Conservation (phyloP, 2,329 filamentous ascomycete genomes). For the Mycosphaerella sp. region DNA sequence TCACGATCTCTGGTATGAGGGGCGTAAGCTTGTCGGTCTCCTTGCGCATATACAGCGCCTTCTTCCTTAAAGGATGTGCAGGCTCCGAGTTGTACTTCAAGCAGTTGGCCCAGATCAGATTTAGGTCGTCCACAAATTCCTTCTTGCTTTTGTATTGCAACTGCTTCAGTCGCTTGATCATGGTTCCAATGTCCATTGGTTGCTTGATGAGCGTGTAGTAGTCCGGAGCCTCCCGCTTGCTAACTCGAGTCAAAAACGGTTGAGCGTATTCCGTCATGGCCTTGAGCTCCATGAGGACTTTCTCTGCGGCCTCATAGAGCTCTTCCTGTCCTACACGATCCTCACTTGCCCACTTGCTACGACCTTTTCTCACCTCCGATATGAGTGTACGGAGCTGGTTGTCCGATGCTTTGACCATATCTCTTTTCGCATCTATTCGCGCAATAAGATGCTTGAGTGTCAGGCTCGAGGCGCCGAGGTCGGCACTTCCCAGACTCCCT, state of each 20-base stretch:
- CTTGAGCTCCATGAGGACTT: constrained; percentile 94
- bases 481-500: constrained; percentile 85
- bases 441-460: constrained; percentile 96
- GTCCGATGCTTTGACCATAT: constrained; percentile 85
- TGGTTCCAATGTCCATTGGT: constrained; percentile 94
- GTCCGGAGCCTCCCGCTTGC: constrained; percentile 93
- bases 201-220: constrained; percentile 93
- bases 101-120: constrained; percentile 96
- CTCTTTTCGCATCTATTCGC: constrained; percentile 86
- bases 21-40: constrained; percentile 96
- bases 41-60: constrained; percentile 93
- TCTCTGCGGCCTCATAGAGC: constrained; percentile 92
- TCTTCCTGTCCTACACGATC: constrained; percentile 97
- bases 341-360: constrained; percentile 98
- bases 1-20: constrained; percentile 85
- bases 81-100: constrained; percentile 91
- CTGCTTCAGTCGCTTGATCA: constrained; percentile 94
- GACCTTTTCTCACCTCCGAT: constrained; percentile 95
- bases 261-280: constrained; percentile 95
- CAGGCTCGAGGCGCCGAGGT: constrained; percentile 89
- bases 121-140: constrained; percentile 89
- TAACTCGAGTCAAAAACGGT: constrained; percentile 90
- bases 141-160: constrained; percentile 61
- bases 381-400: constrained; percentile 86
- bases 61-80: constrained; percentile 78